Percentiles rank a stretch among this genome's conserved stretches.
Conservation (phyloP, 2,329 filamentous ascomycete species). For the Alternaria sp. region DNA sequence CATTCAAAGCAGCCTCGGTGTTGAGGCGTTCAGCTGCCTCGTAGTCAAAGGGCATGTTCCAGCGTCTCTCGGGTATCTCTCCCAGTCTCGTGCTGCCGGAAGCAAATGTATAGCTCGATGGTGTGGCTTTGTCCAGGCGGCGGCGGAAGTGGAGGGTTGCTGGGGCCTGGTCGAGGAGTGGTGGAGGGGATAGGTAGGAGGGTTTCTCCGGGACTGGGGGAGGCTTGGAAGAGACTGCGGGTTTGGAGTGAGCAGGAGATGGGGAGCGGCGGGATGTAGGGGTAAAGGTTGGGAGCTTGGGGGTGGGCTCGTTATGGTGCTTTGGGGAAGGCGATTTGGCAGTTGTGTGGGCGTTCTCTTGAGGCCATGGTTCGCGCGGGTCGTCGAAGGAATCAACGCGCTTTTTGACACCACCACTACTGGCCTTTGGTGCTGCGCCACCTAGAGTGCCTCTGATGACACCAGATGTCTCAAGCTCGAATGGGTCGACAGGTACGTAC, state of each 20-base stretch:
- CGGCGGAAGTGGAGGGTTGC: constrained; percentile 25
- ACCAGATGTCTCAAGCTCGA: constrained; percentile 19
- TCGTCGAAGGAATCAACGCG: constrained; percentile 32
- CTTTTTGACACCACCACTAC: constrained; percentile 14
- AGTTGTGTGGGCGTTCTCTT: constrained; percentile 15
- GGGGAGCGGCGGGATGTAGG: constrained; percentile 17
- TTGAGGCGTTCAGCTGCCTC: constrained; percentile 52
- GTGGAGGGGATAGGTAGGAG: constrained; percentile 11
- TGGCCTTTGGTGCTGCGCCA: constrained; percentile 10
- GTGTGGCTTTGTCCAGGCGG: constrained; percentile 45
- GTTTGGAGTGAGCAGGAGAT: constrained; percentile 3
- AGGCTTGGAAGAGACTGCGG: constrained; percentile 8
- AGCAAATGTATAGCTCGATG: constrained; percentile 52
- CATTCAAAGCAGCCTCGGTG: constrained; percentile 40
- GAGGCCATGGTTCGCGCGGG: constrained; percentile 32
- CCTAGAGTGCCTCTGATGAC: constrained; percentile 18
- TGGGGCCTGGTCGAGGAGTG: constrained; percentile 7
- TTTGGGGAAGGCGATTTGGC: constrained; percentile 12
- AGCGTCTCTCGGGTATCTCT: constrained; percentile 55
- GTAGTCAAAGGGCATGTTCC: constrained; percentile 53
- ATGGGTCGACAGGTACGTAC: constrained; percentile 34
- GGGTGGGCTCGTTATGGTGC: constrained; percentile 20
- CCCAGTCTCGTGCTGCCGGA: constrained; percentile 57
- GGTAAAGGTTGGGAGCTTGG: constrained; percentile 21
- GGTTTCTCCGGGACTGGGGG: constrained; percentile 7